Evolutionary conservation across 139 green algal species (phyloP).

Genomic region (Tetraselmis chui): DNA sequence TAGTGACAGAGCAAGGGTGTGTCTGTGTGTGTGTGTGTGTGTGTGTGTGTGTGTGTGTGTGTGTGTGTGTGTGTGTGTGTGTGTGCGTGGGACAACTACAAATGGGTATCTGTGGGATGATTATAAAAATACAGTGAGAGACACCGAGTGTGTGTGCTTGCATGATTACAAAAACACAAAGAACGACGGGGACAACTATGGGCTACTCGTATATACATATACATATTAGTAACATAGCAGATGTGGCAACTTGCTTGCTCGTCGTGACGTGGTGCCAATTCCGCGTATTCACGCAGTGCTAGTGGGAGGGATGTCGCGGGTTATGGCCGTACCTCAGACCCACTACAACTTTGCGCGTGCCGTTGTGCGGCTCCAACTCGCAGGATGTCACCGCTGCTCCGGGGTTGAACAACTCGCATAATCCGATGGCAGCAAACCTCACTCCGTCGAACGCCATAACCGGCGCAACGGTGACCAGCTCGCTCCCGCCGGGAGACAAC

Average conservation of each 20-base stretch:
- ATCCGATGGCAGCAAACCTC: neutral
- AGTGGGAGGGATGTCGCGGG: neutral
- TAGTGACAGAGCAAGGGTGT: no score
- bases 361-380: neutral
- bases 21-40: no score
- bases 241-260: neutral
- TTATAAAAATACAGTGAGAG: no score
- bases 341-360: neutral
- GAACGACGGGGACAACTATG: neutral
- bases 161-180: neutral
- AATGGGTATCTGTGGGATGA: no score
- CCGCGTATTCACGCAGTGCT: no score
- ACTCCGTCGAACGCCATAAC: neutral
- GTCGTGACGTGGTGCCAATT: no score
- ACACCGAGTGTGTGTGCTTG: no score
- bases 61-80: no score
- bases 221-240: neutral
- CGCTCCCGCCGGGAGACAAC: neutral
- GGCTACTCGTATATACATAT: neutral
- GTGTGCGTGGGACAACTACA: no score
- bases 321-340: neutral
- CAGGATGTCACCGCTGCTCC: neutral
- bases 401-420: neutral
- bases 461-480: neutral
- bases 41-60: no score